phyloP scores from a whole-genome alignment of 2,329 filamentous ascomycete genomes.

The Alternaria ventricosa region DNA sequence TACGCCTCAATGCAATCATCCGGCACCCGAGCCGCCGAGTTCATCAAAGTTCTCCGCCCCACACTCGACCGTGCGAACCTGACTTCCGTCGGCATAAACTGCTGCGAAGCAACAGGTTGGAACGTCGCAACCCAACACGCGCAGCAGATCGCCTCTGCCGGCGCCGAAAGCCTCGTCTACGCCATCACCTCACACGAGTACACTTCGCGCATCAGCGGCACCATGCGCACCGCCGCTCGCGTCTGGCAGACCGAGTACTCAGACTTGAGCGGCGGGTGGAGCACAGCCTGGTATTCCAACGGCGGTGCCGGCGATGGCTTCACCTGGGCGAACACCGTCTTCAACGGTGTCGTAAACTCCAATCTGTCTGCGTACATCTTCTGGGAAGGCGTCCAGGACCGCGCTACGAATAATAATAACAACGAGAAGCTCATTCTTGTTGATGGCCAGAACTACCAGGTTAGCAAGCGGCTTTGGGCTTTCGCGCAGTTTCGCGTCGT shows the following conservation, averaged over 20 bases:
- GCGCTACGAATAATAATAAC: conserved; percentile 47
- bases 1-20: conserved; percentile 58
- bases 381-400: conserved; percentile 58
- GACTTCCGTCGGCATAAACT: background rate
- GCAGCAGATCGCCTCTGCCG: background rate
- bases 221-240: background rate
- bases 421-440: conserved; percentile 47
- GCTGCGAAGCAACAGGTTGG: background rate
- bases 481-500: conserved; percentile 52
- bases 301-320: background rate
- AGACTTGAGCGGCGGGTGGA: background rate
- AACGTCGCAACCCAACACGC: background rate
- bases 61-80: background rate
- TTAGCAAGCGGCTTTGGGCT: conserved; percentile 50
- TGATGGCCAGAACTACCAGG: conserved; percentile 42
- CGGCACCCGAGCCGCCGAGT: conserved; percentile 32
- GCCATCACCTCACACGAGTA: background rate
- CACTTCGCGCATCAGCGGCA: background rate
- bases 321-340: background rate
- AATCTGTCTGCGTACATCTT: conserved; percentile 62
- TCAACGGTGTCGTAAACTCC: conserved; percentile 52
- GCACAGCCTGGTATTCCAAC: background rate
- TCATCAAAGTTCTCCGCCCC: background rate
- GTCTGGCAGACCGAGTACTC: background rate
- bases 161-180: background rate